phyloP scores from a whole-genome alignment of 2,329 filamentous ascomycete species.

The Camillea tinctor region DNA sequence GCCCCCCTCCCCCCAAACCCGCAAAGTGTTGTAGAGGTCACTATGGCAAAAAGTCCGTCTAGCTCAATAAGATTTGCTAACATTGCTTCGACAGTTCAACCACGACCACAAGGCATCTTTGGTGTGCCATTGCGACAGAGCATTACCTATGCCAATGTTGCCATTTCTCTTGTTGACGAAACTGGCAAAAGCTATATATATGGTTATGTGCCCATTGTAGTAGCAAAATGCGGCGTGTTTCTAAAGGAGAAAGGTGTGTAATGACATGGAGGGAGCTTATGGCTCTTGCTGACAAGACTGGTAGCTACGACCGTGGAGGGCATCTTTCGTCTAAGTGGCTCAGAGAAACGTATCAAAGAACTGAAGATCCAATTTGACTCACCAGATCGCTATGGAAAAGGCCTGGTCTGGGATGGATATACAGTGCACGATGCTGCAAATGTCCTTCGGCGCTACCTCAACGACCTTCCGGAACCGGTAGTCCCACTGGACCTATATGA shows the following conservation, averaged over 20 bases:
- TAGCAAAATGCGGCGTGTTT: constrained; percentile 96
- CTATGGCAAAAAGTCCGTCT: not conserved
- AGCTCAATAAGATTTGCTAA: constrained; percentile 23
- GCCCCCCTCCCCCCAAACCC: no score
- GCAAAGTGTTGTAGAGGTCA: not conserved
- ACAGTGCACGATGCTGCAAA: constrained; percentile 98
- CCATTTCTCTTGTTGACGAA: constrained; percentile 92
- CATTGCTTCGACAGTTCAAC: constrained; percentile 36
- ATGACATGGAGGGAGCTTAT: constrained; percentile 6
- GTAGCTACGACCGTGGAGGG: constrained; percentile 91
- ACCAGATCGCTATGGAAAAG: constrained; percentile 93
- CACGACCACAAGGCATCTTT: constrained; percentile 75
- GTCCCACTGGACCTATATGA: constrained; percentile 93
- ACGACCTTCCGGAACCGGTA: constrained; percentile 93
- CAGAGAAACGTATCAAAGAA: constrained; percentile 97
- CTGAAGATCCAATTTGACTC: constrained; percentile 90
- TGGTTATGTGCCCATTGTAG: constrained; percentile 96
- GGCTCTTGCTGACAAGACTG: constrained; percentile 24
- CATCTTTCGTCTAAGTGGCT: constrained; percentile 93
- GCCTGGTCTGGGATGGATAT: constrained; percentile 94
- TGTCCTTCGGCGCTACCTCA: constrained; percentile 90
- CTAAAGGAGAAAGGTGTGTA: constrained; percentile 91
- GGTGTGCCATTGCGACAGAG: constrained; percentile 90
- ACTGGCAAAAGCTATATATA: constrained; percentile 96
- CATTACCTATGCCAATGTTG: constrained; percentile 96